A percentile compares a stretch with the other conserved stretches of the same genome.
Evolutionary conservation across 2,329 filamentous ascomycete species (phyloP).

Genomic region (Colletotrichum tropicale): DNA sequence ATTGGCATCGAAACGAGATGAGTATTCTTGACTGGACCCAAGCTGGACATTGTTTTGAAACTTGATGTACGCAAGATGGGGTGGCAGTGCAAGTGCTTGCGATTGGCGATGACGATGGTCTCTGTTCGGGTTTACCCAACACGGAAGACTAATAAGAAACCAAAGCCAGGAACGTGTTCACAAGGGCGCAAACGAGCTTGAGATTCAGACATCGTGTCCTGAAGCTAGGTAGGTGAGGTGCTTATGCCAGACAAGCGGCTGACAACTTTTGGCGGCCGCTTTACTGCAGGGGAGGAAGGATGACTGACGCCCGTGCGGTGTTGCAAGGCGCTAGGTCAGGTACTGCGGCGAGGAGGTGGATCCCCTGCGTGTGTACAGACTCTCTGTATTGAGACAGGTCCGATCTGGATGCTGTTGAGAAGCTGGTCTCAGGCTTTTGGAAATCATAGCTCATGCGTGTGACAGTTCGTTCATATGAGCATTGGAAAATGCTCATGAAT

Average conservation of each 20-base stretch:
- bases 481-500: not conserved
- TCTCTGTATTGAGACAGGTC: not conserved
- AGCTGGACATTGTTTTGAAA: not conserved
- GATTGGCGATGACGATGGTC: not conserved
- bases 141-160: not conserved
- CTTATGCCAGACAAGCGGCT: not conserved
- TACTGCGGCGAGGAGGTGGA: not conserved
- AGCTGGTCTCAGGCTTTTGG: not conserved
- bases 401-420: not conserved
- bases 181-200: not conserved
- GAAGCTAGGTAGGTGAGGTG: not conserved
- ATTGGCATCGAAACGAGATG: conserved; percentile 16
- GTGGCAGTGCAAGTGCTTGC: conserved; percentile 2
- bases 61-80: not conserved
- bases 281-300: not conserved
- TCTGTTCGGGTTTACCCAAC: not conserved
- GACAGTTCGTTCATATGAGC: not conserved
- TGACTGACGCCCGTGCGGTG: not conserved
- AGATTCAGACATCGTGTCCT: not conserved
- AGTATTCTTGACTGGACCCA: not conserved
- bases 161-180: not conserved
- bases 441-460: not conserved
- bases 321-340: not conserved
- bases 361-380: not conserved
- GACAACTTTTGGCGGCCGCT: not conserved